Percentiles rank a stretch among this genome's conserved stretches.
phyloP scores from a whole-genome alignment of 805 yeast species.

The Teunomyces atbi region DNA sequence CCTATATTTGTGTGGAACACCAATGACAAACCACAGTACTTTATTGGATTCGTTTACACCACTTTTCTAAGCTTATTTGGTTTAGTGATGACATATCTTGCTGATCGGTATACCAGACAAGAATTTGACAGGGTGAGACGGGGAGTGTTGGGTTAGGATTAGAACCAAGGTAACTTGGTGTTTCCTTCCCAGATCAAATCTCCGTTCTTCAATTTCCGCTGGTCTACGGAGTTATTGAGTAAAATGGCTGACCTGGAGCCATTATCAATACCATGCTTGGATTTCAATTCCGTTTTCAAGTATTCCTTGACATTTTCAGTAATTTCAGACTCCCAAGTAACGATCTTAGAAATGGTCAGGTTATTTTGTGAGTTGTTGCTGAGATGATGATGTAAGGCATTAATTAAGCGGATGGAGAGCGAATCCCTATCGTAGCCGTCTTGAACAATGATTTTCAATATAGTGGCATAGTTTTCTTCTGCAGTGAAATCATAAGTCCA shows the following conservation, averaged over 20 bases:
- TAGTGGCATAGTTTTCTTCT: constrained; percentile 22
- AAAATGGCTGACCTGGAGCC: constrained; percentile 36
- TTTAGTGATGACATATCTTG: constrained; percentile 24
- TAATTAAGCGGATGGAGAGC: constrained; percentile 14
- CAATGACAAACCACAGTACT: constrained; percentile 34
- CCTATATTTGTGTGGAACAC: constrained; percentile 43
- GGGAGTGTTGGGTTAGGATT: constrained; percentile 3
- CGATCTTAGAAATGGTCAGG: constrained; percentile 17
- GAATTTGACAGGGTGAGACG: constrained; percentile 12
- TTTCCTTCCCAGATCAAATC: constrained; percentile 41
- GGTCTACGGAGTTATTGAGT: constrained; percentile 24
- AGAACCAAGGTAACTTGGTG: constrained; percentile 44
- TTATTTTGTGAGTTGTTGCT: constrained; percentile 11
- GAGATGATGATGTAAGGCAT: constrained; percentile 15
- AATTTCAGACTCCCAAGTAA: constrained; percentile 37
- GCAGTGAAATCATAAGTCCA: constrained; percentile 41
- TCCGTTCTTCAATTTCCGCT: constrained; percentile 22
- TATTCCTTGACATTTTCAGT: constrained; percentile 12
- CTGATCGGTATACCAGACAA: constrained; percentile 16
- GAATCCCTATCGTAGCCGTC: constrained; percentile 17
- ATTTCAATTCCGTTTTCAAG: constrained; percentile 14
- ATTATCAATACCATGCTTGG: constrained; percentile 29
- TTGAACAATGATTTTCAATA: constrained; percentile 26
- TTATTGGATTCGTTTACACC: constrained; percentile 38
- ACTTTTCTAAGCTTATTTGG: constrained; percentile 33